Base-by-base conservation (phyloP, 2,329 filamentous ascomycete species). In the Periconia digitata region DNA sequence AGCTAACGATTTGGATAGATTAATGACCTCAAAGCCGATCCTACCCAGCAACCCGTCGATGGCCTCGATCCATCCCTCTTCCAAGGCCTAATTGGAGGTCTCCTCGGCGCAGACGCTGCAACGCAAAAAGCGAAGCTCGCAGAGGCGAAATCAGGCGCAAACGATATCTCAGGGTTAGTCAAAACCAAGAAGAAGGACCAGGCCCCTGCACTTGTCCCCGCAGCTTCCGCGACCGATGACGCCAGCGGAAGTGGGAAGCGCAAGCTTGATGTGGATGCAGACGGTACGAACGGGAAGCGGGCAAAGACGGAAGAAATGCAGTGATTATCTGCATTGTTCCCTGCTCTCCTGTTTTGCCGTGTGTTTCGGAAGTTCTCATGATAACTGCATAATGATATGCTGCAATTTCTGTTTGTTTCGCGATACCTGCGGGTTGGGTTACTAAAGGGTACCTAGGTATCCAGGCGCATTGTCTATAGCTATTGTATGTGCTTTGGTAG, bases 111-210 rank as follows among this genome's bases (percentile, higher is more conserved):
- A 63, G 80, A 83, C 29, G 75, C 82, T 2, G 77, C 76, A 1
- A 78, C 85, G 46, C 81, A 83, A 43, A 78, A 84, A 55, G 84
- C 84, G 20, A 79, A 83, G 55, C 76, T 90, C 39, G 84, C 87
- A 39, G 86, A 91, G 64, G 88, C 86, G 22, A 88, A 85, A 60
- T 86, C 86, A 72, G 80, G 76, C 7, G 89, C 89, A 6, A 90
- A 81, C 15, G 89, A 94, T 64, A 74, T 95, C 13, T 83, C 81
- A 0, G 81, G 85, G n/a, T 75, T 92, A 39, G 85, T 92, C 37
- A 84, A 86, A 66, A 84, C 85, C 64, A 92, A 82, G 69, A 76
- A 73, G 55, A 92, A 83, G 69, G 72, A 73, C 50, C 62, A 62
- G 38, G 50, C 37, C 2, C 51, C 58, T 6, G 54, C 53, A 2